These are phyloP conservation scores for Diaporthe capsici DNA, from an alignment of 2,329 filamentous ascomycete species.

Conservation along the genomic window DNA sequence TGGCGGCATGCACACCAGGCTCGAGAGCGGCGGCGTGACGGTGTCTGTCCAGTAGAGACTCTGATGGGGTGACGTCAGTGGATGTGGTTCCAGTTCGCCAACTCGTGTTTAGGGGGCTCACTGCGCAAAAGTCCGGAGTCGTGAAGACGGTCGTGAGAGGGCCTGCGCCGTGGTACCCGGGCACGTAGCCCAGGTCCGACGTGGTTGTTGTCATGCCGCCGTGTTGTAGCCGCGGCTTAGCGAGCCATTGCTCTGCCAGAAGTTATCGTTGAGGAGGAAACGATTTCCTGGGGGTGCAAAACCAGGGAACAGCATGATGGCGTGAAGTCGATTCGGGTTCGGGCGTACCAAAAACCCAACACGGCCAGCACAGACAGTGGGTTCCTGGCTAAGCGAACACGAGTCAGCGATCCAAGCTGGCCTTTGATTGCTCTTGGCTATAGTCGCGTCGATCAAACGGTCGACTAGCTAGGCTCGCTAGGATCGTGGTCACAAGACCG, in stretches of 20 bases:
- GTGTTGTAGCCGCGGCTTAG: constrained; percentile 5
- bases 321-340: constrained; percentile 11
- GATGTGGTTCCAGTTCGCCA: not conserved
- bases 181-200: not conserved
- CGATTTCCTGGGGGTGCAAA: not conserved
- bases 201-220: constrained; percentile 23
- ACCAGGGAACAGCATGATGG: constrained; percentile 6
- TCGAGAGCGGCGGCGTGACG: constrained; percentile 29
- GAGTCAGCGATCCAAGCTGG: constrained; percentile 10
- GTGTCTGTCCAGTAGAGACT: constrained; percentile 28
- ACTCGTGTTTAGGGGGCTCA: not conserved
- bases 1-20: constrained; percentile 33
- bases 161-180: constrained; percentile 25
- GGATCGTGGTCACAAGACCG: not conserved
- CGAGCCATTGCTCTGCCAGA: not conserved
- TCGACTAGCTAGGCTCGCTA: constrained; percentile 2
- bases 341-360: constrained; percentile 24
- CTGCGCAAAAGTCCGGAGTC: constrained; percentile 35
- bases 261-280: constrained; percentile 14
- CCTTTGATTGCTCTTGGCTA: constrained; percentile 22
- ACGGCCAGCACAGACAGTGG: constrained; percentile 10
- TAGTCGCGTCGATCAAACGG: constrained; percentile 29
- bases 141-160: constrained; percentile 35
- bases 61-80: constrained; percentile 26
- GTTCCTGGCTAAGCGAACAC: constrained; percentile 29